Evolutionary conservation across 768 basidiomycete genomes (phyloP), one percentile per base, ranked within the genome.

Genomic region (Lyophyllum atratum): DNA sequence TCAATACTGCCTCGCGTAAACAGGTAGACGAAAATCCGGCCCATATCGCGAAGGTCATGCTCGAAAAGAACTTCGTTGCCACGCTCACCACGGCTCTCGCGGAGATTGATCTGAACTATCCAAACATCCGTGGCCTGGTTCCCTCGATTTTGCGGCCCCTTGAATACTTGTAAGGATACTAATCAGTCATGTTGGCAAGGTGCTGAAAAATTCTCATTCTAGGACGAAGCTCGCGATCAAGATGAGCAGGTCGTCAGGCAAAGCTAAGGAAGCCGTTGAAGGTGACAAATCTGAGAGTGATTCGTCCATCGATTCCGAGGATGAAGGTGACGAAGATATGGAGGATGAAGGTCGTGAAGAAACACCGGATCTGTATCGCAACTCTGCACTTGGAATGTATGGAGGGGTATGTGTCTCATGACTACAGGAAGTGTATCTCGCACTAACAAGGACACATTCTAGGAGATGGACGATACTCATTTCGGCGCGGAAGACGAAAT

Each of bases 191-290:
- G 34, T 59, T 62, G 54, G 63, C 55, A 47, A 29, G 3, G 52
- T 47, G 45, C 59, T 59, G 55, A 54, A 19, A 59, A 19, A 59
- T 14, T 19, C n/a, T 2, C 53, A 2, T 21, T 26, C 24, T 45
- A 96, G 94, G 49, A 92, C 97, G 17, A 97, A 96, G 70, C 81
- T 95, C 52, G 95, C 96, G n/a, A 98, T 97, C 73, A 98, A 96
- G 73, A 95, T 98, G 92, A 96, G 93, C 48, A 85, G 89, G 40
- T 79, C 86, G 9, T 83, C 87, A 14, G 82, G 81, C 46, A 91
- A 86, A 71, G 73, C 64, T 42, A 90, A 90, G 66, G 87, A 85
- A 22, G 68, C 69, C 22, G 62, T 72, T 11, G 86, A 85, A 25
- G 80, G 80, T 22, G 69, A 71, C 48, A 73, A 81, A 62, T 74